phyloP scores from a whole-genome alignment of 192 early-diverging fungal species.

The Chytriomyces sp. region DNA sequence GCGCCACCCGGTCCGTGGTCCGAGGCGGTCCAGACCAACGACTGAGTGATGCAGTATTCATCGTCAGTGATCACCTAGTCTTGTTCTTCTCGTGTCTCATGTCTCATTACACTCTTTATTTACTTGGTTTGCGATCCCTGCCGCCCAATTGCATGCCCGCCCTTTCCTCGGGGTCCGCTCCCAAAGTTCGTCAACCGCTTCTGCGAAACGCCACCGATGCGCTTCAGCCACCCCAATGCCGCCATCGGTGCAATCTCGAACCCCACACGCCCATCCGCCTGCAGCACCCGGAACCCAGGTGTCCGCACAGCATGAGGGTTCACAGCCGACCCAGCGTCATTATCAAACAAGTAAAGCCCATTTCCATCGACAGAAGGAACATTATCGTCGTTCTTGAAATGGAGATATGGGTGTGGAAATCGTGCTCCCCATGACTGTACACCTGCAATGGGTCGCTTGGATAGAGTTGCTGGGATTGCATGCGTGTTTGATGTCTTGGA shows the following conservation, averaged over 20 bases:
- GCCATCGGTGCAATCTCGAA: slow-evolving; percentile 35
- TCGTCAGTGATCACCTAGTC: too few species aligned
- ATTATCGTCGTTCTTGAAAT: slow-evolving; percentile 5
- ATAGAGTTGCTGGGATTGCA: not conserved
- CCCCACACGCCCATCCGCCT: slow-evolving; percentile 28
- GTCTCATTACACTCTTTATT: too few species aligned
- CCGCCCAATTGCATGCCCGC: slow-evolving; percentile 8
- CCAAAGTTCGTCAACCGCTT: slow-evolving; percentile 14
- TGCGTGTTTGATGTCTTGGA: not conserved
- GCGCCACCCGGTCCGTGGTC: too few species aligned
- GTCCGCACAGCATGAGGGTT: not conserved
- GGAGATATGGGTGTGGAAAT: slow-evolving; percentile 24
- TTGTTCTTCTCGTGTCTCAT: too few species aligned
- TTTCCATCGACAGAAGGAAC: not conserved
- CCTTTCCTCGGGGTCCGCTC: slow-evolving; percentile 11
- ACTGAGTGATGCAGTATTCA: too few species aligned
- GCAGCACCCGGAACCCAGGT: slow-evolving; percentile 31
- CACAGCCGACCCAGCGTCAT: not conserved
- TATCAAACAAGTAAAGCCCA: not conserved
- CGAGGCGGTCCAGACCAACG: too few species aligned
- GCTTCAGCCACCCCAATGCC: slow-evolving; percentile 28
- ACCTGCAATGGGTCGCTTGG: not conserved
- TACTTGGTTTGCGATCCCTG: not conserved
- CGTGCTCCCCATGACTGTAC: slow-evolving; percentile 8
- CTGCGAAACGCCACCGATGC: slow-evolving; percentile 1